Conservation (phyloP, 2,329 filamentous ascomycete genomes). For the Zymoseptoria brevis region DNA sequence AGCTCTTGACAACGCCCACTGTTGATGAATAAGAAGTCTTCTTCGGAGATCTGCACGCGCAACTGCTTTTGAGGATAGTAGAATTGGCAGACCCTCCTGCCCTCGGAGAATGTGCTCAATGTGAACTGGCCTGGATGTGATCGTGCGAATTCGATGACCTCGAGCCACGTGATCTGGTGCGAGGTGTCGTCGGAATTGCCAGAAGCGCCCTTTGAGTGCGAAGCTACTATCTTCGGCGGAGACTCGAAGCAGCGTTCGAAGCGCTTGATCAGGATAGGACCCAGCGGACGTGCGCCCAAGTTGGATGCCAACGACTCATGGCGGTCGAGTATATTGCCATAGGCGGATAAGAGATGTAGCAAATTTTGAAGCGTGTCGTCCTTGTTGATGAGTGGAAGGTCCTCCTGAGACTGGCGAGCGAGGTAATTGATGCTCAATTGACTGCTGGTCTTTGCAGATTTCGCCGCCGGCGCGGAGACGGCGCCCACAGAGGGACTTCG, state of each 20-base stretch:
- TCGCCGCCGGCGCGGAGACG: constrained; percentile 13
- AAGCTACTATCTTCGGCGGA: constrained; percentile 60
- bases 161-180: constrained; percentile 65
- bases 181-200: constrained; percentile 35
- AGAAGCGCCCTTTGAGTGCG: constrained; percentile 34
- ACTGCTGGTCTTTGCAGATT: constrained; percentile 43
- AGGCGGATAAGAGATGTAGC: constrained; percentile 64
- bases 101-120: constrained; percentile 60
- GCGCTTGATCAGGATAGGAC: constrained; percentile 73
- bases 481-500: constrained; percentile 33
- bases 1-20: constrained; percentile 76
- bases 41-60: constrained; percentile 76
- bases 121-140: constrained; percentile 71
- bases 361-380: constrained; percentile 68
- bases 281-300: constrained; percentile 73
- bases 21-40: constrained; percentile 77
- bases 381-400: constrained; percentile 53
- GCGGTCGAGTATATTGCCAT: constrained; percentile 75
- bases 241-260: constrained; percentile 83
- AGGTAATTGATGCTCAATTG: constrained; percentile 63
- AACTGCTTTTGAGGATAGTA: constrained; percentile 62
- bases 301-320: constrained; percentile 83
- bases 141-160: constrained; percentile 77
- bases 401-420: constrained; percentile 53
- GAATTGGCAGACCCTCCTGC: constrained; percentile 69